Evolutionary conservation across 768 basidiomycete species (phyloP), one percentile per base, ranked within the genome.

Genomic region (Mycena haematopus): DNA sequence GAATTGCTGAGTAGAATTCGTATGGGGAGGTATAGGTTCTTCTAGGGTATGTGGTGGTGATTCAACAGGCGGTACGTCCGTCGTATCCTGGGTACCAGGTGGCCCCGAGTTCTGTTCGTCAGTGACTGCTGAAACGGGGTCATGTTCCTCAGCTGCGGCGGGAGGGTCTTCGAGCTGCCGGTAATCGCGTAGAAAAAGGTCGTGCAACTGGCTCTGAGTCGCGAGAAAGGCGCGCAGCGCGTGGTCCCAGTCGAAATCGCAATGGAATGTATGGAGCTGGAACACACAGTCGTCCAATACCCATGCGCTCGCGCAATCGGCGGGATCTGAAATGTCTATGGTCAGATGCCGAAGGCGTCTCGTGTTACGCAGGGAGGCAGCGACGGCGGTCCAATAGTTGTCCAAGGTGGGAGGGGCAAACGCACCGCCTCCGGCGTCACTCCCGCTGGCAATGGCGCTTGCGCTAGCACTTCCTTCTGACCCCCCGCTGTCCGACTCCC

Each of bases 211-310:
- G 21, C 52, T 62, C 68, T 88, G 86, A 0, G 74, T 70, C 52
- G 80, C 78, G 6, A 88, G 77, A 68, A 88, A 88, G 21, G 76
- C 70, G 45, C 84, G 75, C 33, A 90, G 84, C 62, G 80, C 69
- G 17, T 65, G 60, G 68, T 89, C 86, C 89, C 89, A 90, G 62
- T 82, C 79, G 45, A 90, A 78, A 70, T 90, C 89, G 69, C 86
- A 88, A 65, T 86, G 84, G 62, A 90, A 87, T 19, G 77, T 79
- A 35, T 75, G 80, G n/a, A 90, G 84, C 33, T 75, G 82, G 67
- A 89, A 90, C 0, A 74, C 71, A 60, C 79, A 81, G 2, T 71
- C 74, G 4, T 73, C 53, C 10, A 84, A 67, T 29, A 82, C 75
- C 81, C 80, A 82, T 2, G 79, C 75, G 14, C 68, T 68, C 15